Evolutionary conservation across 1,284 basidiomycete species (phyloP).

Genomic region (Trichosporon sp.): DNA sequence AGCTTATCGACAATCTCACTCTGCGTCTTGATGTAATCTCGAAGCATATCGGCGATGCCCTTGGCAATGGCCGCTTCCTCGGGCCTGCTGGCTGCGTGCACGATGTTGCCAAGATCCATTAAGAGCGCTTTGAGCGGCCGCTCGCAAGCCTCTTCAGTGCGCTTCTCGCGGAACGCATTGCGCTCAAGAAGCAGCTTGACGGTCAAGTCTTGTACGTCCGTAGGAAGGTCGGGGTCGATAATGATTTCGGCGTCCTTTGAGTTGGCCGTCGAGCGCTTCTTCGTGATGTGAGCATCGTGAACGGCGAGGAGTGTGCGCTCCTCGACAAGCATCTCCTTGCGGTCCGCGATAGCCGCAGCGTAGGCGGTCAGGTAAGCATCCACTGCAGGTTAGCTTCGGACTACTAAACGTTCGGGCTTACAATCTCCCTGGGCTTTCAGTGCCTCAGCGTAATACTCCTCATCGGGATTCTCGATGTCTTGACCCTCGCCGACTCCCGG

Average conservation of each 20-base stretch:
- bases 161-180: constrained; percentile 34
- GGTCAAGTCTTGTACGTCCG: constrained; percentile 29
- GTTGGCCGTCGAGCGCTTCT: constrained; percentile 31
- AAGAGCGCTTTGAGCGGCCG: constrained; percentile 38
- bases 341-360: constrained; percentile 40
- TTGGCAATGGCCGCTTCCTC: constrained; percentile 14
- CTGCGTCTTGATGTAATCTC: constrained; percentile 13
- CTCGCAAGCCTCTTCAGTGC: constrained; percentile 30
- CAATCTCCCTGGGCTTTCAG: constrained; percentile 43
- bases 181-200: constrained; percentile 31
- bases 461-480: constrained; percentile 36
- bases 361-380: constrained; percentile 44
- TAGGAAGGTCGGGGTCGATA: constrained; percentile 10
- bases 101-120: constrained; percentile 30
- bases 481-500: constrained; percentile 19
- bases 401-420: constrained; percentile 8
- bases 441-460: constrained; percentile 43
- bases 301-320: constrained; percentile 33
- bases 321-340: constrained; percentile 42
- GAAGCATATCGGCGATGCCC: neutral
- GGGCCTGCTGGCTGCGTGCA: constrained; percentile 3
- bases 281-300: constrained; percentile 29
- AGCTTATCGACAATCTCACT: constrained; percentile 30
- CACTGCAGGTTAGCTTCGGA: constrained; percentile 21
- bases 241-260: constrained; percentile 26